Conservation (phyloP, 305 asterid species). For the Lippia alba region DNA sequence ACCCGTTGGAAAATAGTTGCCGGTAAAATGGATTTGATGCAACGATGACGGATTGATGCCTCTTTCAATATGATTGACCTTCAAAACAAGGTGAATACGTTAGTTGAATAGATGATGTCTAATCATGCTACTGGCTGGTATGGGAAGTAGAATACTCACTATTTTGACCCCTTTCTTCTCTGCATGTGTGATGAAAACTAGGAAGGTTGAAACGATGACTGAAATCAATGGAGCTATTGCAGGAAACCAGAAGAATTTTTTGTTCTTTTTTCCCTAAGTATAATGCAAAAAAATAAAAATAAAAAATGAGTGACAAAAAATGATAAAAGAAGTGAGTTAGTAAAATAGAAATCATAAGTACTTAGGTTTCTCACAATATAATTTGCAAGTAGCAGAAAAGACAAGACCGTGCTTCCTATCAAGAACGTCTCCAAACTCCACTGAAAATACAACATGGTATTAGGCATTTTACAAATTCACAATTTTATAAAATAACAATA, state of each 20-base stretch:
- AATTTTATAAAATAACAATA: no score
- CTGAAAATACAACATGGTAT: conserved; percentile 32
- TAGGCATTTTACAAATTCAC: no score
- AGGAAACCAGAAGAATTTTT: conserved; percentile 76
- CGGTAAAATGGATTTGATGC: conserved; percentile 58
- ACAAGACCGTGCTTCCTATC: conserved; percentile 63
- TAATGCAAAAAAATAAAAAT: not conserved
- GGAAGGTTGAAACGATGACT: conserved; percentile 71
- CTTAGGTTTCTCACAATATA: conserved; percentile 51
- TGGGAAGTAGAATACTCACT: conserved; percentile 38
- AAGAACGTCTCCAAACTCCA: conserved; percentile 76
- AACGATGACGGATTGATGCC: conserved; percentile 82
- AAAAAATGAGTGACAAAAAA: not conserved
- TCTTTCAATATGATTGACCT: conserved; percentile 57
- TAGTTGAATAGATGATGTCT: no score
- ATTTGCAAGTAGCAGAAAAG: conserved; percentile 56
- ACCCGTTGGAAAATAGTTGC: conserved; percentile 56
- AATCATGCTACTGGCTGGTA: no score
- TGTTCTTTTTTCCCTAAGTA: conserved; percentile 73
- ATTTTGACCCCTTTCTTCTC: conserved; percentile 75
- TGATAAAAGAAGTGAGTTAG: no score
- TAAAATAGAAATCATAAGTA: no score
- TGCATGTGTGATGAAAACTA: conserved; percentile 73
- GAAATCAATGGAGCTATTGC: conserved; percentile 89
- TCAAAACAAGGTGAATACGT: not conserved